These are phyloP conservation scores for Lipomyces oligophaga DNA, from an alignment of 805 yeast genomes.

Conservation along the genomic window DNA sequence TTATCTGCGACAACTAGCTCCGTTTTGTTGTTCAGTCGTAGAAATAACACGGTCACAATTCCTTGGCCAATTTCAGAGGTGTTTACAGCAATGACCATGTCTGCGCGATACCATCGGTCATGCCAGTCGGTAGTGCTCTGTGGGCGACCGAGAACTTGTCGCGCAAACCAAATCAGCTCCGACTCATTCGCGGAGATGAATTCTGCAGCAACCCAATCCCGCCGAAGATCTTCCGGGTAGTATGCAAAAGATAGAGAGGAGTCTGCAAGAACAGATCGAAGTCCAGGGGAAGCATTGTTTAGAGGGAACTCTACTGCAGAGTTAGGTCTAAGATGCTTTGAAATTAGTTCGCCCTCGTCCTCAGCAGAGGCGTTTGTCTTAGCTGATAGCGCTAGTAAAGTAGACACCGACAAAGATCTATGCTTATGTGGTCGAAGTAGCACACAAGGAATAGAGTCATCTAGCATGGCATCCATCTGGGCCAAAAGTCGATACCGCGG, in stretches of 20 bases:
- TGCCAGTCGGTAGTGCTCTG: conserved; percentile 4
- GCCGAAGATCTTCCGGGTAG: conserved; percentile 2
- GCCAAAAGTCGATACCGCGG: not conserved
- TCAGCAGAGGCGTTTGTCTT: not conserved
- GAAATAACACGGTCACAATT: not conserved
- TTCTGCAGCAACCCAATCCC: conserved; percentile 4
- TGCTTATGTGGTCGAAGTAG: not conserved
- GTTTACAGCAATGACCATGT: conserved; percentile 1
- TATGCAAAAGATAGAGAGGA: conserved; percentile 1
- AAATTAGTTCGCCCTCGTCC: not conserved
- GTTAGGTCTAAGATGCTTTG: not conserved
- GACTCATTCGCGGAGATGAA: not conserved
- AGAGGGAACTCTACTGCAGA: not conserved
- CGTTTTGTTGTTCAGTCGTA: no score
- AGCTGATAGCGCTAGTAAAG: not conserved
- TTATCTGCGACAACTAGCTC: no score
- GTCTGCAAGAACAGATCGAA: not conserved
- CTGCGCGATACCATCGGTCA: conserved; percentile 2
- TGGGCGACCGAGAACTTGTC: not conserved
- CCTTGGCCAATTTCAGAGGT: not conserved
- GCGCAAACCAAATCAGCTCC: conserved; percentile 1
- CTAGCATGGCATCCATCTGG: not conserved
- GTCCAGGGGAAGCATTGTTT: not conserved
- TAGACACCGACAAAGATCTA: not conserved
- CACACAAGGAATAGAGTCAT: not conserved